Evolutionary conservation across 805 yeast species (phyloP), one percentile per base, ranked within the genome.

Genomic region (Pichia californica): DNA sequence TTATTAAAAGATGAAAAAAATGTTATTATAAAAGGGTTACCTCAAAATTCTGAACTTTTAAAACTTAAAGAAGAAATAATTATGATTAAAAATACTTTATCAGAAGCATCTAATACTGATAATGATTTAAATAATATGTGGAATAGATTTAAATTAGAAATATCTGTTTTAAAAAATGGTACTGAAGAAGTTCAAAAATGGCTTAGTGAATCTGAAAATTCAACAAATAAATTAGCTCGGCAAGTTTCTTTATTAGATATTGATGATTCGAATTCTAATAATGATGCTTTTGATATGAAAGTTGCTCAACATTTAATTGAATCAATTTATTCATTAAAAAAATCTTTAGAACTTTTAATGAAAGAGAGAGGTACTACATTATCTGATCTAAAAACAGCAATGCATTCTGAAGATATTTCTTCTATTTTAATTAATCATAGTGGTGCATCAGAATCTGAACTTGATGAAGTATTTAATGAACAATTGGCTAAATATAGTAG

Each of bases 321-420:
- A 10, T 58, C 62, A 19, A 67, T 87, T 3, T 85, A 81, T 44
- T 69, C 73, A n/a, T 59, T 71, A 15, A 65, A 83, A 36, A 76
- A 75, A 38, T 81, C 80, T 44, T 69, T 91, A 54, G 76, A 76
- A 45, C 69, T 75, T 35, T 58, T 88, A 45, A 79, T 79, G 52
- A 67, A 73, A 27, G 93, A 85, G 58, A 77, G 94, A 36, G 59
- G 67, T 6, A 69, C 77, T 31, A 70, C 82, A 2, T 67, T 85
- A 29, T 70, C 70, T 2, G 86, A 80, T 39, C 69, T 91, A 54
- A 88, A 88, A 56, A 71, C 68, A 7, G 74, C 75, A 38, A 79
- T 85, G 28, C 93, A 81, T 54, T 70, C 73, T 13, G 98, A 91
- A 63, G 97, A 91, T 57, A 87, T 88, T 39, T 82, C 95, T 0